Conservation (phyloP, 2,329 filamentous ascomycete genomes). For the Delphinella strobiligena region DNA sequence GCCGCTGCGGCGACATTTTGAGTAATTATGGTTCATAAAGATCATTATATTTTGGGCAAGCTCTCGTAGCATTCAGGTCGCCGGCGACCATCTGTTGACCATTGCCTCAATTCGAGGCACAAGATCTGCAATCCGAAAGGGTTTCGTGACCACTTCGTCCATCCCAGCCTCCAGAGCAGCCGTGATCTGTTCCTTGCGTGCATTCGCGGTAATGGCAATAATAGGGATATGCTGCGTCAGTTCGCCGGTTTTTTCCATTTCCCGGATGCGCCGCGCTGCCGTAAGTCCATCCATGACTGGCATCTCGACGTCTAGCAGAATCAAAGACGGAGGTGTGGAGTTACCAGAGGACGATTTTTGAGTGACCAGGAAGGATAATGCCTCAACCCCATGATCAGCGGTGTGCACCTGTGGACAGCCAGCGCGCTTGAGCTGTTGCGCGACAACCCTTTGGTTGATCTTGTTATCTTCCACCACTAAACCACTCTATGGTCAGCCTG, state of each 20-base stretch:
- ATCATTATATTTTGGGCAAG: too few relatives aligned
- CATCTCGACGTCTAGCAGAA: constrained; percentile 77
- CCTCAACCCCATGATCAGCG: constrained; percentile 27
- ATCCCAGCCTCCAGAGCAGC: constrained; percentile 62
- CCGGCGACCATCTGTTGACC: too few relatives aligned
- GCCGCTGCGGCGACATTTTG: too few relatives aligned
- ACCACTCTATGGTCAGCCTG: too few relatives aligned
- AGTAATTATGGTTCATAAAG: too few relatives aligned
- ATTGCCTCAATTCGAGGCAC: too few relatives aligned
- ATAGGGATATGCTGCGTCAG: constrained; percentile 59
- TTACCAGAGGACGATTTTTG: constrained; percentile 8
- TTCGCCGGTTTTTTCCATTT: constrained; percentile 51
- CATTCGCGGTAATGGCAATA: constrained; percentile 69
- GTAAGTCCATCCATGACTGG: constrained; percentile 72
- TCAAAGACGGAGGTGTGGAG: constrained; percentile 28
- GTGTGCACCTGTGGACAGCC: constrained; percentile 22
- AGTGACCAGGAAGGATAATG: constrained; percentile 20
- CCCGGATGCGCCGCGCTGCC: constrained; percentile 56
- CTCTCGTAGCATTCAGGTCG: too few relatives aligned
- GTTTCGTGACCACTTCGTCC: constrained; percentile 16
- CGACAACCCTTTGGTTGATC: constrained; percentile 30
- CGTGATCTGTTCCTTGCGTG: constrained; percentile 59
- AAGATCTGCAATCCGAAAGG: too few relatives aligned
- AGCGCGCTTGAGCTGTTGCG: constrained; percentile 24
- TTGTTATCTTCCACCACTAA: constrained; percentile 26